Conservation (phyloP, 1,284 basidiomycete genomes). For the Prillingera fragicola region DNA sequence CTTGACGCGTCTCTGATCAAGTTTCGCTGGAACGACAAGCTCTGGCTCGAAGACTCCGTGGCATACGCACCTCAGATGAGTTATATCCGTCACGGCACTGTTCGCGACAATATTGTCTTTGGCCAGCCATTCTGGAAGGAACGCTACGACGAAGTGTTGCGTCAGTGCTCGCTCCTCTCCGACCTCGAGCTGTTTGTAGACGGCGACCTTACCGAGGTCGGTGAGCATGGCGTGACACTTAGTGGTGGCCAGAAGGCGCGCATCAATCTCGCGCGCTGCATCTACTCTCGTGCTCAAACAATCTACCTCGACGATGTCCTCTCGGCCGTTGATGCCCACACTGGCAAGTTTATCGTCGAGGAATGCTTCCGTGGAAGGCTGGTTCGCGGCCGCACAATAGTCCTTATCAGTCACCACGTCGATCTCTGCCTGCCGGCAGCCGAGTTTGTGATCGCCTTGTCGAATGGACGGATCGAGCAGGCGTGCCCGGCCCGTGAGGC, state of each 20-base stretch:
- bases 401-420: conserved; percentile 70
- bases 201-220: conserved; percentile 63
- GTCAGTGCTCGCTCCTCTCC: conserved; percentile 35
- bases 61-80: conserved; percentile 45
- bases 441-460: conserved; percentile 57
- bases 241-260: conserved; percentile 59
- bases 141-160: conserved; percentile 40
- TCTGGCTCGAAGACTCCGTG: conserved; percentile 39
- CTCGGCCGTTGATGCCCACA: conserved; percentile 47
- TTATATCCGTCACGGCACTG: conserved; percentile 45
- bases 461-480: conserved; percentile 30
- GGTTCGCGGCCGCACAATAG: conserved; percentile 59
- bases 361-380: conserved; percentile 51
- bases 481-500: conserved; percentile 26
- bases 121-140: conserved; percentile 45
- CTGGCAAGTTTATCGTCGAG: conserved; percentile 38
- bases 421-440: conserved; percentile 48
- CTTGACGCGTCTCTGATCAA: conserved; percentile 15
- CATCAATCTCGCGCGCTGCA: conserved; percentile 70
- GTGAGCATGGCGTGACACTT: conserved; percentile 69
- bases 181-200: conserved; percentile 43
- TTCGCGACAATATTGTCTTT: conserved; percentile 47
- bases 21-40: conserved; percentile 23
- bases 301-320: conserved; percentile 51
- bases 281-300: conserved; percentile 68